Conservation (phyloP, 2,329 filamentous ascomycete species). For the Salinomyces thailandicus region DNA sequence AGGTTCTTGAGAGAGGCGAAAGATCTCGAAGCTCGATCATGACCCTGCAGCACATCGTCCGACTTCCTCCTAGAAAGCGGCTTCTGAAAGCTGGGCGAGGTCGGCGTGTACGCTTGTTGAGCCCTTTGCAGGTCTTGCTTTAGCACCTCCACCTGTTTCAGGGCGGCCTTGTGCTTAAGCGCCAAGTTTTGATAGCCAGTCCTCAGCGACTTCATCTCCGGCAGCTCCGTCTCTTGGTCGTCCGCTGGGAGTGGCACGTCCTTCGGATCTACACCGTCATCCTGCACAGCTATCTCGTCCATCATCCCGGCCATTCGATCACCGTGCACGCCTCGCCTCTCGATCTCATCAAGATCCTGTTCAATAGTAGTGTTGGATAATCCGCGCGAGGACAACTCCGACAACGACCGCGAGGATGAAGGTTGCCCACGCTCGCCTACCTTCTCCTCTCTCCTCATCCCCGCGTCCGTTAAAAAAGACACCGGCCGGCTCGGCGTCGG, state of each 20-base stretch:
- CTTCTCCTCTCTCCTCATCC: slow-evolving; percentile 60
- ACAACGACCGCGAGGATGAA: slow-evolving; percentile 82
- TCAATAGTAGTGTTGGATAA: slow-evolving; percentile 47
- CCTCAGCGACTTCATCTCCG: slow-evolving; percentile 58
- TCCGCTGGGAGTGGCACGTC: slow-evolving; percentile 23
- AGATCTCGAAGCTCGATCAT: slow-evolving; percentile 84
- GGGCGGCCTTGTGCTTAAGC: slow-evolving; percentile 65
- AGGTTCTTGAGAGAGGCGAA: slow-evolving; percentile 84
- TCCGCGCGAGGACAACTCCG: slow-evolving; percentile 81
- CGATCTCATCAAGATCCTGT: slow-evolving; percentile 10
- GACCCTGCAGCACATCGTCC: slow-evolving; percentile 29
- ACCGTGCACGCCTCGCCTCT: slow-evolving; percentile 6
- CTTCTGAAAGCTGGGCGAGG: slow-evolving; percentile 17
- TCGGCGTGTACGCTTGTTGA: slow-evolving; percentile 11
- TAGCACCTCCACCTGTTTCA: slow-evolving; percentile 81
- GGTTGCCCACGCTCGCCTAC: slow-evolving; percentile 42
- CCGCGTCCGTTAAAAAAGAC: slow-evolving; percentile 75
- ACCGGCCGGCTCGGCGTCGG: slow-evolving; percentile 51
- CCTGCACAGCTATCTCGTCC: slow-evolving; percentile 5
- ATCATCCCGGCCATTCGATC: slow-evolving; percentile 4
- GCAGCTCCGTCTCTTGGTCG: slow-evolving; percentile 63
- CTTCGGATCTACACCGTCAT: slow-evolving; percentile 1
- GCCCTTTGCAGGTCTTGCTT: slow-evolving; percentile 76
- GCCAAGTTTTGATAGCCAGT: slow-evolving; percentile 77
- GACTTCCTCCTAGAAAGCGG: slow-evolving; percentile 50